Conservation (phyloP, 139 green algal genomes). For the Picochlorum sp. region DNA sequence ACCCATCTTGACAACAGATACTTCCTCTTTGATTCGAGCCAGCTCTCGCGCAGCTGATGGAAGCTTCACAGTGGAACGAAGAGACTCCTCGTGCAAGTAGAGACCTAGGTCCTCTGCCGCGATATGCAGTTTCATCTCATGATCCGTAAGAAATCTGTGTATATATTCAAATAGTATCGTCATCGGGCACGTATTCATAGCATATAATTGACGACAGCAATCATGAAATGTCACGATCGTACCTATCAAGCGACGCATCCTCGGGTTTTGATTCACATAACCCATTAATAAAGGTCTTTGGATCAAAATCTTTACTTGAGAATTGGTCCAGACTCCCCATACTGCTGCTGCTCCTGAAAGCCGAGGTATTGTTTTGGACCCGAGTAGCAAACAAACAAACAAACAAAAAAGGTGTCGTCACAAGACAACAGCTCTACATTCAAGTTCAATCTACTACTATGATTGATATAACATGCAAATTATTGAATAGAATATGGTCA, state of each 20-base stretch:
- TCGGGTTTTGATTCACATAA: slow-evolving; percentile 15
- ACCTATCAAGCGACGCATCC: slow-evolving; percentile 54
- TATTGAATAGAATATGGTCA: too few relatives aligned
- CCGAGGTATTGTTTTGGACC: neutral
- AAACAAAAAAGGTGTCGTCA: neutral
- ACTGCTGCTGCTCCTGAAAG: neutral
- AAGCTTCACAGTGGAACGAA: slow-evolving; percentile 58
- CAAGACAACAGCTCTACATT: neutral
- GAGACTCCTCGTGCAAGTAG: slow-evolving; percentile 52
- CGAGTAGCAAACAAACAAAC: neutral
- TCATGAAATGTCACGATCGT: neutral
- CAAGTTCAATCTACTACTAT: too few relatives aligned
- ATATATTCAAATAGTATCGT: neutral
- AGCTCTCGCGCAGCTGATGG: slow-evolving; percentile 79
- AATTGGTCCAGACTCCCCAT: slow-evolving; percentile 47
- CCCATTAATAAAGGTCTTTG: slow-evolving; percentile 53
- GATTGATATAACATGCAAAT: too few relatives aligned
- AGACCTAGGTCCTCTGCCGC: slow-evolving; percentile 65
- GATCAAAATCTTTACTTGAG: slow-evolving; percentile 42
- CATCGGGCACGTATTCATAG: neutral
- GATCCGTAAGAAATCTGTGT: slow-evolving; percentile 55
- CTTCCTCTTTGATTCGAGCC: slow-evolving; percentile 44
- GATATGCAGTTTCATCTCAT: slow-evolving; percentile 80
- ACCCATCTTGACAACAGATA: slow-evolving; percentile 28
- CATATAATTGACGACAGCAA: too few relatives aligned